Conservation (phyloP, 768 basidiomycete species). For the Crepidotus variabilis region DNA sequence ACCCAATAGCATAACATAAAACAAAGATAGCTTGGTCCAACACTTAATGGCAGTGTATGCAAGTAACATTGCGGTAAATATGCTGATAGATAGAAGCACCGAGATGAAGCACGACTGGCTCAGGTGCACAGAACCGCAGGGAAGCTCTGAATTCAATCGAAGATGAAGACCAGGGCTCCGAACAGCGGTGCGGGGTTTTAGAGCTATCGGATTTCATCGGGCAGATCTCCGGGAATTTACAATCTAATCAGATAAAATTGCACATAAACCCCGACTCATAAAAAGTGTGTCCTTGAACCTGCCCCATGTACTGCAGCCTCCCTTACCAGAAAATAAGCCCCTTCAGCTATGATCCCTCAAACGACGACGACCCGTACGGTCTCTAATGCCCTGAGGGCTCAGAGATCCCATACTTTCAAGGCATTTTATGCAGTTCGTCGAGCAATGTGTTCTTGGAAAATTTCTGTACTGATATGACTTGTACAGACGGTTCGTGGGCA, state of each 20-base stretch:
- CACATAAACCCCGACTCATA: slow-evolving; percentile 13
- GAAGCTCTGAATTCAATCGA: not conserved
- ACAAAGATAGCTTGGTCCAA: not conserved
- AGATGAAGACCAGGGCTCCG: slow-evolving; percentile 9
- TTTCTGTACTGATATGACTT: slow-evolving; percentile 5
- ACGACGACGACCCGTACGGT: slow-evolving; percentile 27
- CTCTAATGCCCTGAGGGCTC: slow-evolving; percentile 28
- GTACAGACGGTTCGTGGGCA: slow-evolving; percentile 37
- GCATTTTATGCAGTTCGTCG: slow-evolving; percentile 55
- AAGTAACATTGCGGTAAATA: not conserved
- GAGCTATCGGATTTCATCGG: slow-evolving; percentile 13
- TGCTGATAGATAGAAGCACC: not conserved
- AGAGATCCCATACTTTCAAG: slow-evolving; percentile 37
- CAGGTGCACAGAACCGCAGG: not conserved
- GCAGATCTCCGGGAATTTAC: slow-evolving; percentile 3
- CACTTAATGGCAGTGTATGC: not conserved
- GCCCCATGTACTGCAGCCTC: slow-evolving; percentile 16
- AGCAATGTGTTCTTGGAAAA: slow-evolving; percentile 7
- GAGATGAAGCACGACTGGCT: not conserved
- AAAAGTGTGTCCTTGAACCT: slow-evolving; percentile 20
- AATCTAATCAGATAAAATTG: slow-evolving; percentile 28
- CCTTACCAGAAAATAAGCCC: slow-evolving; percentile 7
- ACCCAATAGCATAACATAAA: not conserved
- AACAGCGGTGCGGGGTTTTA: not conserved
- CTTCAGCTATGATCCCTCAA: slow-evolving; percentile 34